Evolutionary conservation across 306 rosid species (phyloP).

Genomic region (Dalbergia oliveri): DNA sequence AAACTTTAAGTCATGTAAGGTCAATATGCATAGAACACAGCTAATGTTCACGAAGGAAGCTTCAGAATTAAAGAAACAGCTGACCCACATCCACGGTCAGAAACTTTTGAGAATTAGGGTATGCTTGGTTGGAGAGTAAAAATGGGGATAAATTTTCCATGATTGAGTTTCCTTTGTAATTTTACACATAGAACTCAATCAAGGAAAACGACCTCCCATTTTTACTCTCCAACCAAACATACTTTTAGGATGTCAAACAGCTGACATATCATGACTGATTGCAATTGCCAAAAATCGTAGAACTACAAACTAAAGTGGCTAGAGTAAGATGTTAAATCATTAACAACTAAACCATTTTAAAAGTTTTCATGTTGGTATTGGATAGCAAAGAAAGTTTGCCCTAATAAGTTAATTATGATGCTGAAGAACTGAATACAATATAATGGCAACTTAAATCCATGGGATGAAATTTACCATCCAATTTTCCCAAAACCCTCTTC

Average conservation of each 20-base stretch:
- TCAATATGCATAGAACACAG: background rate
- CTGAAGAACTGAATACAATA: slow-evolving; percentile 3
- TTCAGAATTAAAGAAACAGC: slow-evolving; percentile 8
- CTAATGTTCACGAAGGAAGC: background rate
- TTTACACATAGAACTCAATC: no score
- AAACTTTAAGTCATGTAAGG: slow-evolving; percentile 1
- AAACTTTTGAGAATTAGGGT: background rate
- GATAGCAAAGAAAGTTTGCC: slow-evolving; percentile 6
- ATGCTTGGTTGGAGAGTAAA: no score
- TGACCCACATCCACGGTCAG: background rate
- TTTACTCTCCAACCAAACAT: no score
- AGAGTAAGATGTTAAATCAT: slow-evolving; percentile 2
- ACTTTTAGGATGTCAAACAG: background rate
- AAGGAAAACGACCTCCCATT: no score
- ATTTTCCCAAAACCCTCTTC: slow-evolving; percentile 88
- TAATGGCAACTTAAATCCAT: background rate
- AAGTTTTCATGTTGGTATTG: background rate
- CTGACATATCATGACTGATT: slow-evolving; percentile 5
- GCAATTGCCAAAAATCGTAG: background rate
- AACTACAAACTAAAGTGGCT: slow-evolving; percentile 18
- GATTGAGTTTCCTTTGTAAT: no score
- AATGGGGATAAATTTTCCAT: no score
- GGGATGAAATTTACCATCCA: slow-evolving; percentile 71
- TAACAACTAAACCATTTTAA: background rate
- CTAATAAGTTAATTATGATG: slow-evolving; percentile 10